Evolutionary conservation across 2,329 filamentous ascomycete species (phyloP).

Genomic region (Chalara sp.): DNA sequence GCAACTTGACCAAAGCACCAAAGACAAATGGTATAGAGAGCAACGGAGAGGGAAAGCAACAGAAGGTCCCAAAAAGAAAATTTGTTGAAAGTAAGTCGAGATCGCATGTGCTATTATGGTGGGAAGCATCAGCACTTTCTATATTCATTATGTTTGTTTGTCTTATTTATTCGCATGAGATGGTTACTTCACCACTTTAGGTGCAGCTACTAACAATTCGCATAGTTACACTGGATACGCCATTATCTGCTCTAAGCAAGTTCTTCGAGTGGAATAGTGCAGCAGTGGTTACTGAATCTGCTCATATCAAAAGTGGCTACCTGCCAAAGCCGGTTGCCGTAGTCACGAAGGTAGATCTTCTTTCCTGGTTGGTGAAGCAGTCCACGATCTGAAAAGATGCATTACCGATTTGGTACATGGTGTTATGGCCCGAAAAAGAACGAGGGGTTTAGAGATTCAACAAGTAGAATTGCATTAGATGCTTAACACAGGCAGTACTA

Average conservation of each 20-base stretch:
- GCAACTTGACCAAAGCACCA: slow-evolving; percentile 24
- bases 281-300: slow-evolving; percentile 81
- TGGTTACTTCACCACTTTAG: neutral
- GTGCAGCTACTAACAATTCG: neutral
- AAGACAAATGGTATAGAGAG: slow-evolving; percentile 22
- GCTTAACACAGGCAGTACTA: too few relatives aligned
- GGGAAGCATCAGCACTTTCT: neutral
- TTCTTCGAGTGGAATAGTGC: slow-evolving; percentile 99
- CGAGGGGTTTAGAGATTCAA: too few relatives aligned
- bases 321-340: slow-evolving; percentile 76
- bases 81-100: slow-evolving; percentile 67
- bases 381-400: slow-evolving; percentile 26
- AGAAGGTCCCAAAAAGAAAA: slow-evolving; percentile 49
- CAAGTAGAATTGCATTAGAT: too few relatives aligned
- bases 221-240: slow-evolving; percentile 78
- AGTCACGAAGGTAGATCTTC: slow-evolving; percentile 91
- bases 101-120: neutral
- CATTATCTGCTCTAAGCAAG: slow-evolving; percentile 72
- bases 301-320: slow-evolving; percentile 37
- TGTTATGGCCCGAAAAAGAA: neutral
- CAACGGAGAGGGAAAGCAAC: slow-evolving; percentile 26
- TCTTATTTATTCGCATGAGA: too few relatives aligned
- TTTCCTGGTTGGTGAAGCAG: slow-evolving; percentile 83
- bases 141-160: neutral
- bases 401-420: neutral